Base-by-base conservation (phyloP, 441 rosid genomes). In the Populus hybrid region DNA sequence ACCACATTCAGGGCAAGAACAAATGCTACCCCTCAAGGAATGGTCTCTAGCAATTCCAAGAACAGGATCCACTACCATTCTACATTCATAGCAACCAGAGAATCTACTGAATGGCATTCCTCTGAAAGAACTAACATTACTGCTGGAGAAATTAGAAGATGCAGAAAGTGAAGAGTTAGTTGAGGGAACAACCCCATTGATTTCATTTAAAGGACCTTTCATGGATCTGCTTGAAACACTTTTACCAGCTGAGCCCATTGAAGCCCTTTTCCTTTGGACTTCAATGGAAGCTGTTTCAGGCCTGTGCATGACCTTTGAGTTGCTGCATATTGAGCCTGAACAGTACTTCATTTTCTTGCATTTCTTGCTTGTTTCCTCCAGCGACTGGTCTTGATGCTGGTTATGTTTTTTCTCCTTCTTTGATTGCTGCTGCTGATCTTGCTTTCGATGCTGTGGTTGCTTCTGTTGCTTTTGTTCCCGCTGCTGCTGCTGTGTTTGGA, bases 21-120 rank as follows among this genome's bases (percentile, higher is more conserved):
- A 87, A 38, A 89, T 84, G 79, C 83, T 85, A 7, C 83, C 80
- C 42, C 92, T 86, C 38, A 89, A 80, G 35, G 91, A 86, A 77
- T 92, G 89, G 69, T 89, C 92, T 84, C 89, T 86, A 53, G 89
- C 71, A 69, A 84, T 68, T 26, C 90, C 97, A 77, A 92, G 88
- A 82, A 90, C 84, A 71, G 97, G 97, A 77, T 92, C 92, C 33
- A 90, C 89, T 75, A 89, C 93, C 94, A 89, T 85, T 74, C 89
- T 81, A 76, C 93, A 92, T 81, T 92, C 97, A 68, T 90, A 90
- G 77, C 97, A 92, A 14, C 97, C 91, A 1, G 93, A 86, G 70
- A 92, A 87, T 82, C 92, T 87, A 79, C 97, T 82, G 66, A 92
- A 87, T 4, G 90, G 88, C 89, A 88, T 88, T 80, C 90, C 91